Conservation (phyloP, 805 yeast genomes). For the Saturnispora hagleri region DNA sequence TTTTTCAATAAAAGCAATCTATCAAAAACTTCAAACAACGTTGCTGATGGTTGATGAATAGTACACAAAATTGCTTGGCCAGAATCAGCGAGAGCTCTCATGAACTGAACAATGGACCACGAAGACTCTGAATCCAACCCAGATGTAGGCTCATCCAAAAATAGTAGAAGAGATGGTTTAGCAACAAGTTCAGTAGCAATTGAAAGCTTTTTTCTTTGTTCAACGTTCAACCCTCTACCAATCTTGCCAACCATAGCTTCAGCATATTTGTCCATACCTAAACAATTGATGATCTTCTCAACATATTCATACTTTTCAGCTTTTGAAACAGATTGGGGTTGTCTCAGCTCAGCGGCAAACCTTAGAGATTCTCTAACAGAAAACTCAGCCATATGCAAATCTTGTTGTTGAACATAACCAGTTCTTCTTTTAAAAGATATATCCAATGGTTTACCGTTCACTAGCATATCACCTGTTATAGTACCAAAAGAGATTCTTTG, state of each 20-base stretch:
- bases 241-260: slow-evolving; percentile 41
- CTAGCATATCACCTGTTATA: slow-evolving; percentile 48
- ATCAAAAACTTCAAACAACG: slow-evolving; percentile 35
- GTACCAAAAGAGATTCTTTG: slow-evolving; percentile 44
- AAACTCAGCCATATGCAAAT: slow-evolving; percentile 40
- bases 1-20: slow-evolving; percentile 38
- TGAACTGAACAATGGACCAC: slow-evolving; percentile 45
- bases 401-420: slow-evolving; percentile 50
- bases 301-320: slow-evolving; percentile 35
- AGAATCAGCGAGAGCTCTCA: slow-evolving; percentile 39
- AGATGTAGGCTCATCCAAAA: slow-evolving; percentile 54
- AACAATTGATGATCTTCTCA: slow-evolving; percentile 31
- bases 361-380: slow-evolving; percentile 43
- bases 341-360: slow-evolving; percentile 44
- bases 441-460: slow-evolving; percentile 42
- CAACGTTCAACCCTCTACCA: slow-evolving; percentile 44
- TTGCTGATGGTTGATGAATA: slow-evolving; percentile 41
- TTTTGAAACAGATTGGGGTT: slow-evolving; percentile 31
- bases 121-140: slow-evolving; percentile 52
- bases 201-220: slow-evolving; percentile 43
- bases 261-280: slow-evolving; percentile 37
- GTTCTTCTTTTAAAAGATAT: slow-evolving; percentile 44
- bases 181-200: slow-evolving; percentile 49
- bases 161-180: slow-evolving; percentile 41
- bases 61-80: slow-evolving; percentile 51